A percentile compares a stretch with the other conserved stretches of the same genome.
These are phyloP conservation scores for Monilinia laxa DNA, from an alignment of 2,329 filamentous ascomycete genomes.

Conservation along the genomic window DNA sequence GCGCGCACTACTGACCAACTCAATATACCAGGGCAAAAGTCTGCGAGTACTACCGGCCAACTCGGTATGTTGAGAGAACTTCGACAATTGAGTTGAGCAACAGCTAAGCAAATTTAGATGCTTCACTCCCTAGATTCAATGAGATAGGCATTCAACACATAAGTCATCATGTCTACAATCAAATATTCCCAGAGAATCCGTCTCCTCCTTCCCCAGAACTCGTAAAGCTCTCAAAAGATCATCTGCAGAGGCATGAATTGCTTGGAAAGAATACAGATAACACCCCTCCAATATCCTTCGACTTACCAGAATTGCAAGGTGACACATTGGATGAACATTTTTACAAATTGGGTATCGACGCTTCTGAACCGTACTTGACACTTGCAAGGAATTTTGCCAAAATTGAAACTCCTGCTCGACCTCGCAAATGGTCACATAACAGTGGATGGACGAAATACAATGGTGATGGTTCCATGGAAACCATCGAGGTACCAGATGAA, in stretches of 20 bases:
- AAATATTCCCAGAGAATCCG: constrained; percentile 68
- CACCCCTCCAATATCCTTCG: constrained; percentile 74
- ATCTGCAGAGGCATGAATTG: constrained; percentile 81
- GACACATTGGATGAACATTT: constrained; percentile 91
- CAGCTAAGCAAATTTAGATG: constrained; percentile 30
- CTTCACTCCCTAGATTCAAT: constrained; percentile 71
- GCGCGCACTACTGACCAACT: constrained; percentile 10
- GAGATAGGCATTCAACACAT: constrained; percentile 94
- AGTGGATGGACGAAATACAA: constrained; percentile 97
- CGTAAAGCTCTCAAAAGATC: constrained; percentile 75
- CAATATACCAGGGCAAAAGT: background rate
- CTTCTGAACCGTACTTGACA: constrained; percentile 78
- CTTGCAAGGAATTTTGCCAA: constrained; percentile 73
- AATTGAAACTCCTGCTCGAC: constrained; percentile 57
- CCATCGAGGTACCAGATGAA: constrained; percentile 75
- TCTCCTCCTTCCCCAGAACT: constrained; percentile 66
- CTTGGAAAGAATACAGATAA: constrained; percentile 87
- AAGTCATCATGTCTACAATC: constrained; percentile 76
- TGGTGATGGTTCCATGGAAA: constrained; percentile 67
- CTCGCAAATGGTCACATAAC: constrained; percentile 69
- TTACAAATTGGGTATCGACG: constrained; percentile 79
- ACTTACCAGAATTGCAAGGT: constrained; percentile 78
- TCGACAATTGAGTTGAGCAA: background rate
- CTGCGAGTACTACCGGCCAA: constrained; percentile 16
- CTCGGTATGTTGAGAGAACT: background rate